Evolutionary conservation across 2,329 filamentous ascomycete species (phyloP).

Genomic region (Venturia asperata): DNA sequence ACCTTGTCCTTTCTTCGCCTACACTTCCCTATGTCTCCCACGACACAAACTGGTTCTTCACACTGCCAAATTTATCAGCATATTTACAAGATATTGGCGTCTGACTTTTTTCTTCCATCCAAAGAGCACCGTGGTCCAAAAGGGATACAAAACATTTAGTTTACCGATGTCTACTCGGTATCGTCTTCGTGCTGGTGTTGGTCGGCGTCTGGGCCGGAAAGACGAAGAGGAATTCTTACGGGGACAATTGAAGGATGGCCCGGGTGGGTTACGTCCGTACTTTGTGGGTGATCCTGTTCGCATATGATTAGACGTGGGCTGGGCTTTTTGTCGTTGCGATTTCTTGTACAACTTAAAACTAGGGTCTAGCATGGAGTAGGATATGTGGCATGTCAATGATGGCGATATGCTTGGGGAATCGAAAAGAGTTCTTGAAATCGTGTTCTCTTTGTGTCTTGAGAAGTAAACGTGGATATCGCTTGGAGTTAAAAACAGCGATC

Average conservation of each 20-base stretch:
- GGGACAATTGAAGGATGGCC: not conserved
- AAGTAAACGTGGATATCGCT: too few species aligned
- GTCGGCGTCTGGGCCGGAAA: slow-evolving; percentile 6
- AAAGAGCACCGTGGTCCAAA: slow-evolving; percentile 17
- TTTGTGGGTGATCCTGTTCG: not conserved
- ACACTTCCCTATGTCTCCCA: slow-evolving; percentile 10
- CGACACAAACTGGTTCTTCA: slow-evolving; percentile 10
- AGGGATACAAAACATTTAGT: slow-evolving; percentile 14
- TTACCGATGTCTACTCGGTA: slow-evolving; percentile 6
- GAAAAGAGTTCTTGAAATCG: too few species aligned
- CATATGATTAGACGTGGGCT: not conserved
- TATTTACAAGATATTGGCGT: slow-evolving; percentile 12
- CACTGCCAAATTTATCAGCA: not conserved
- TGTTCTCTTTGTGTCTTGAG: too few species aligned
- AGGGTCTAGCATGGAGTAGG: slow-evolving; percentile 5
- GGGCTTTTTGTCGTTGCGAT: not conserved
- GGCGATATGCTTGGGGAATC: too few species aligned
- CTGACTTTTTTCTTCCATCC: slow-evolving; percentile 8
- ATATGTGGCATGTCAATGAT: not conserved
- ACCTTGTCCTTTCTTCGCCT: not conserved
- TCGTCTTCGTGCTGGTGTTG: slow-evolving; percentile 8
- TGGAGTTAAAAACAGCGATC: too few species aligned
- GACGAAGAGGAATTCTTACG: not conserved
- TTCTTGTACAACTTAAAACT: not conserved
- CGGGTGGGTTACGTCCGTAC: not conserved